Evolutionary conservation across 495 filamentous ascomycete genomes (phyloP).

Genomic region (Podospora appendiculata): DNA sequence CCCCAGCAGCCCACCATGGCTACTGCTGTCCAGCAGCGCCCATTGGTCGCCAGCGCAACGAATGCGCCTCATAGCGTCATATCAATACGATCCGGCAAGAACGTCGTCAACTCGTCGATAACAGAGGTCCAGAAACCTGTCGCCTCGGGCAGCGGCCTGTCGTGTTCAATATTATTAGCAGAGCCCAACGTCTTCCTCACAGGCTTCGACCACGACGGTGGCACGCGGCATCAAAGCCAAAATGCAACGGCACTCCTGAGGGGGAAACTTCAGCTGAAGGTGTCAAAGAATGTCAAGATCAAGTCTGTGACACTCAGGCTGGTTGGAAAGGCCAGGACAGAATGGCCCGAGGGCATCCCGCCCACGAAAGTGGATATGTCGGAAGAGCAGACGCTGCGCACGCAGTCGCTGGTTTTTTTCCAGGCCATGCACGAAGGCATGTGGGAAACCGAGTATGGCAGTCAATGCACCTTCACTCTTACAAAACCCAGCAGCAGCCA

Average conservation of each 20-base stretch:
- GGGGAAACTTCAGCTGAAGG: slow-evolving; percentile 72
- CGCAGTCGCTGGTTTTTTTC: slow-evolving; percentile 75
- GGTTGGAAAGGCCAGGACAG: slow-evolving; percentile 75
- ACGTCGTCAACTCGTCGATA: slow-evolving; percentile 30
- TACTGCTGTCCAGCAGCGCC: slow-evolving; percentile 10
- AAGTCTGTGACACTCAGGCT: slow-evolving; percentile 89
- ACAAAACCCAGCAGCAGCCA: slow-evolving; percentile 10
- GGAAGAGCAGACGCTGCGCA: slow-evolving; percentile 71
- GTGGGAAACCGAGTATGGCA: slow-evolving; percentile 54
- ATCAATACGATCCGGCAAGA: slow-evolving; percentile 37
- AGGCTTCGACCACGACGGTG: slow-evolving; percentile 80
- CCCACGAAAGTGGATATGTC: slow-evolving; percentile 76
- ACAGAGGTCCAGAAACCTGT: slow-evolving; percentile 57
- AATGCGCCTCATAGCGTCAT: slow-evolving; percentile 29
- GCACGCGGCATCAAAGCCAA: slow-evolving; percentile 44
- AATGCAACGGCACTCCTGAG: slow-evolving; percentile 71
- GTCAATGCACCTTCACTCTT: slow-evolving; percentile 40
- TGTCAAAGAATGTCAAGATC: slow-evolving; percentile 88
- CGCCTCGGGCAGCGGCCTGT: slow-evolving; percentile 63
- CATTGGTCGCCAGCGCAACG: slow-evolving; percentile 5
- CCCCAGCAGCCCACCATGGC: slow-evolving; percentile 17
- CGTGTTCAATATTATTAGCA: slow-evolving; percentile 67
- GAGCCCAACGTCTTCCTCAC: slow-evolving; percentile 87
- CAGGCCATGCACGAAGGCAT: slow-evolving; percentile 54
- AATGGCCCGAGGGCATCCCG: slow-evolving; percentile 97